Base-by-base conservation (phyloP, 2,329 filamentous ascomycete genomes). In the Exophiala alcalophila region DNA sequence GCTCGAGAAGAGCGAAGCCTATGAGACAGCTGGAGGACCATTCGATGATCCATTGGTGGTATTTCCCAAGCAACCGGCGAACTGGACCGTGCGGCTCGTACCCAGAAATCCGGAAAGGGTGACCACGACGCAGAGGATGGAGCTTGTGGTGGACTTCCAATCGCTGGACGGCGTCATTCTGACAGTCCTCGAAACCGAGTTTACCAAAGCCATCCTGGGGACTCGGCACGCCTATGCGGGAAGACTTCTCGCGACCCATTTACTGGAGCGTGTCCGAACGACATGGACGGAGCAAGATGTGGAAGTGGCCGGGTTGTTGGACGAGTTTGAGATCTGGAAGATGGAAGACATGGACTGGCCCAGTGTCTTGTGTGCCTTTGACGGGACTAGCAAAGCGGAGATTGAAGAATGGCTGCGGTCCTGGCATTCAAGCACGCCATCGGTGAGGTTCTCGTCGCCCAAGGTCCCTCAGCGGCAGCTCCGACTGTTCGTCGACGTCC, bases 401-500 rank as follows among this genome's bases (percentile, higher is more conserved):
- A 60, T 80, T 5, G 62, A 63, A 35, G 56, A 57, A 8, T 81
- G 76, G 76, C 61, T 83, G 29, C 60, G 64, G 48, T 58, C 66
- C 19, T 84, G 80, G 78, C 78, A 83, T 58, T 50, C 69, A 62
- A 59, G 59, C 36, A 60, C 66, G 2, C 15, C 38, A 14, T n/a
- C 39, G 5, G 43, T 57, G 20, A 30, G 34, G 21, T 31, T 55
- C 12, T 30, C 36, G 16, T 18, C 25, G 6, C 36, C 32, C 1
- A 21, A 40, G 21, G 40, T 45, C 6, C 30, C 28, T 14, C 36
- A 26, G 49, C 75, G 76, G 14, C 81, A 80, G 9, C 90, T 98
- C 55, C 72, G 84, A 20, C 94, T 98, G 39, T 86, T 90, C 0
- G 90, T 98, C 10, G 88, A 95, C 45, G 80, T 98, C 1, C 91